Evolutionary conservation across 2,329 filamentous ascomycete genomes (phyloP), one percentile per base, ranked within the genome.

Genomic region (Canariomyces notabilis): DNA sequence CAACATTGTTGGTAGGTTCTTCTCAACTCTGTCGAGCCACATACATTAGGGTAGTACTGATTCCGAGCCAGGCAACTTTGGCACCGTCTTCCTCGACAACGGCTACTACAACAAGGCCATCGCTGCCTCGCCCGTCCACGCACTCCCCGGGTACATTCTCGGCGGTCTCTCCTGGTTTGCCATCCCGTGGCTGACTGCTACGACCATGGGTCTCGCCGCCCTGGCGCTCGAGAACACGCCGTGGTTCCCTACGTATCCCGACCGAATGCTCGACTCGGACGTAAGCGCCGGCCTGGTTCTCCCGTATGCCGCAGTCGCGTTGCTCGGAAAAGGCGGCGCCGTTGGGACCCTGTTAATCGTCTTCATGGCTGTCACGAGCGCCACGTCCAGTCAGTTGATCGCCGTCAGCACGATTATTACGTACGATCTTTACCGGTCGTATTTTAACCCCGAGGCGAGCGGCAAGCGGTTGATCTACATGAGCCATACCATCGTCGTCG

Each of bases 101-200:
- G 83, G 85, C 14, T 95, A 94, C 70, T 95, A 89, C 69, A 93
- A 95, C 74, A 95, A 95, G 67, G 89, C 89, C 14, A 95, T 95
- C 58, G 88, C 90, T 6, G 89, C 90, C 0, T 85, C 82, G 18
- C 89, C 89, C 1, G 85, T 91, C 0, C 82, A 91, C 50, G 90
- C 89, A 0, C 78, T 96, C 2, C 89, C 89, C 0, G 89, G 89
- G 15, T 95, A 95, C 61, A 83, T 95, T 44, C 77, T 91, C 51
- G 89, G 89, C 5, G 89, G 90, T 18, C 75, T 95, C 1, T 83
- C 80, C 40, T 95, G 89, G 89, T 95, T 95, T 57, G 89, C 89
- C 1, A 94, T 96, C 42, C 90, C 90, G 0, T 95, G 87, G 86
- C 74, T 95, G 8, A 86, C 82, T 2, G 89, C 89, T 1, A 95